Conservation (phyloP, 352 stramenopile genomes). For the Globisporangium uncinulatum region DNA sequence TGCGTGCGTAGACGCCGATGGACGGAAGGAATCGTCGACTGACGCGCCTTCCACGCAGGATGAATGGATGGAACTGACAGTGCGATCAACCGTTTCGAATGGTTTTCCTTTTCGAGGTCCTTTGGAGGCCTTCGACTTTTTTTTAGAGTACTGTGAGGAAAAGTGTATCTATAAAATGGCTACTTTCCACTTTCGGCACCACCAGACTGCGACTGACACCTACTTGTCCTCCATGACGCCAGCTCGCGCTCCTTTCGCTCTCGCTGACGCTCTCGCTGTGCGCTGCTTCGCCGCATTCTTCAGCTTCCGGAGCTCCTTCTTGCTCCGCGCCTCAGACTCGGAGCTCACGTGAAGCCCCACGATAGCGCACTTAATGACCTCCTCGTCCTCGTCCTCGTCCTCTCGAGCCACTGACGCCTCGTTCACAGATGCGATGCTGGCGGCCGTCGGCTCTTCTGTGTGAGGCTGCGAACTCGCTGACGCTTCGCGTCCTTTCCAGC, state of each 20-base stretch:
- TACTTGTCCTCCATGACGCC: background rate
- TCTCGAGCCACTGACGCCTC: background rate
- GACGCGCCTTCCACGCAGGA: background rate
- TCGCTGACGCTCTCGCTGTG: slow-evolving; percentile 4
- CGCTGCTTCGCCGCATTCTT: slow-evolving; percentile 14
- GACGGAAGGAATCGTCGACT: background rate
- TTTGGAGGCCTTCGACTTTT: too few relatives aligned
- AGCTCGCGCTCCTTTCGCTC: background rate
- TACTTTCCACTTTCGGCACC: background rate
- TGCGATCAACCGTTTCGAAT: too few relatives aligned
- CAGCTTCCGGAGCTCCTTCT: slow-evolving; percentile 39
- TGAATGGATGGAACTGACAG: background rate
- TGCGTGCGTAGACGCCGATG: too few relatives aligned
- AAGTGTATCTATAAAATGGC: too few relatives aligned
- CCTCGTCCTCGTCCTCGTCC: background rate
- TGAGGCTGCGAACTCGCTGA: background rate
- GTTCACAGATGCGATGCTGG: slow-evolving; percentile 2
- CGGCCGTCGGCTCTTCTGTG: background rate
- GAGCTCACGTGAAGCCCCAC: slow-evolving; percentile 1
- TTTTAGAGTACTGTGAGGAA: too few relatives aligned
- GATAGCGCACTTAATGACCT: background rate
- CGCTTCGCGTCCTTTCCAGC: slow-evolving; percentile 10
- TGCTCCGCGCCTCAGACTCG: slow-evolving; percentile 23
- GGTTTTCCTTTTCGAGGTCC: too few relatives aligned
- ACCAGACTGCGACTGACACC: background rate